Evolutionary conservation across 768 basidiomycete species (phyloP).

Genomic region (Boletus sensibilis): DNA sequence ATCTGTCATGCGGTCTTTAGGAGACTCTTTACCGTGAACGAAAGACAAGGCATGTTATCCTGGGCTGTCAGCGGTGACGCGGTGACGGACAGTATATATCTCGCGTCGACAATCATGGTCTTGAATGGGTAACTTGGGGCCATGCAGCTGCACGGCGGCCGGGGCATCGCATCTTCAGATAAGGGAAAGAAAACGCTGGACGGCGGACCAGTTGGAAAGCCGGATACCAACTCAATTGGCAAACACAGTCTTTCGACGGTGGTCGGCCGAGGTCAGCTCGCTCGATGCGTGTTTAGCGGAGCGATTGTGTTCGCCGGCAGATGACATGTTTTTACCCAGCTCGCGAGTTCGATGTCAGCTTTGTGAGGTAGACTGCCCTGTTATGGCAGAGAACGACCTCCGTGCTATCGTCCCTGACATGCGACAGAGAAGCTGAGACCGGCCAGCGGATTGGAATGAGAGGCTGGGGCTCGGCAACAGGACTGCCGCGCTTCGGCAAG

Average conservation of each 20-base stretch:
- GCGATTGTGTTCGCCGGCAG: neutral
- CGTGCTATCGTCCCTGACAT: neutral
- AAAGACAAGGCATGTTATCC: neutral
- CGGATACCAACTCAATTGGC: neutral
- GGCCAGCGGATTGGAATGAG: no score
- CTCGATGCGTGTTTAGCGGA: neutral
- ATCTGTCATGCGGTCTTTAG: constrained; percentile 9
- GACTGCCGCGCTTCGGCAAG: neutral
- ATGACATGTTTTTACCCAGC: neutral
- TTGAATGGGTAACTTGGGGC: neutral
- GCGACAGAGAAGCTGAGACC: neutral
- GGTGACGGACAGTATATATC: neutral
- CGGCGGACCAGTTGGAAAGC: neutral
- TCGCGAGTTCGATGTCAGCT: neutral
- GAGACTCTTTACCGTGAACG: neutral
- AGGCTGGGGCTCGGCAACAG: neutral
- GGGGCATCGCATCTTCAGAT: neutral
- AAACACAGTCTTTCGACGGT: neutral
- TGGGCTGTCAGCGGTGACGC: neutral
- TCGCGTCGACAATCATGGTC: neutral
- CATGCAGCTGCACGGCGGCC: neutral
- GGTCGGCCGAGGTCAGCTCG: neutral
- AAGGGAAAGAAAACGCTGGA: neutral
- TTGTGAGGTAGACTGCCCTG: neutral
- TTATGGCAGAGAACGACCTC: neutral